Base-by-base conservation (phyloP, 139 green algal genomes). In the Desmodesmus armatus region DNA sequence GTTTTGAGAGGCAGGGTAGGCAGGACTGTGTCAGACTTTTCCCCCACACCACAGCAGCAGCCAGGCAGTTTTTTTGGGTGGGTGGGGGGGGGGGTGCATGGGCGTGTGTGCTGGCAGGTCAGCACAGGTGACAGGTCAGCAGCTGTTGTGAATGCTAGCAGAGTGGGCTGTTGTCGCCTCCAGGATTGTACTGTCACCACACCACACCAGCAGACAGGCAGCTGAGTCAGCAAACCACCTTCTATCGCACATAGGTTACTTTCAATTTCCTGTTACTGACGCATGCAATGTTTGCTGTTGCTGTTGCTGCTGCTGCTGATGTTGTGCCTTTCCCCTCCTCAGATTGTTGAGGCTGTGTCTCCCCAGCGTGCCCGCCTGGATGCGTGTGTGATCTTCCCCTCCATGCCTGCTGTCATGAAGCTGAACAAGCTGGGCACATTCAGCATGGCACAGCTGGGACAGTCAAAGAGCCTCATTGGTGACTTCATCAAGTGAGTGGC, bases 391-490 rank as follows among this genome's bases (percentile, higher is more conserved):
- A 92, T 99, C 70, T 99, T 99, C 94, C 97, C 97, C 60, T 99
- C 97, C 75, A 99, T 99, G 97, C 97, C 97, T 65, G 94, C 92
- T 4, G 97, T 99, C 49, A 99, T 99, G 97, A 92, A 93, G 88
- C 92, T 98, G 23, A 99, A 99, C 96, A 99, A 99, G 95, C 94
- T 99, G 80, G 97, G 97, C 82, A 96, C 96, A 23, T 99, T 99
- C 93, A 95, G 90, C 85, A 98, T 99, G 96, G 82, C 88, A 21
- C 96, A 99, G 93, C 96, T 99, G 84, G 96, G 97, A 0, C 93
- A 98, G 91, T 94, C 88, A 76, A 99, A 99, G 94, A 95, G 84
- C 78, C 93, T 97, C 65, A 97, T 99, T 76, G 93, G 92, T 29
- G 94, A 99, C 78, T 99, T 99, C 92, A 98, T 99, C 92, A 95